Evolutionary conservation across 352 stramenopile species (phyloP).

Genomic region (Pythium pyrilobum): DNA sequence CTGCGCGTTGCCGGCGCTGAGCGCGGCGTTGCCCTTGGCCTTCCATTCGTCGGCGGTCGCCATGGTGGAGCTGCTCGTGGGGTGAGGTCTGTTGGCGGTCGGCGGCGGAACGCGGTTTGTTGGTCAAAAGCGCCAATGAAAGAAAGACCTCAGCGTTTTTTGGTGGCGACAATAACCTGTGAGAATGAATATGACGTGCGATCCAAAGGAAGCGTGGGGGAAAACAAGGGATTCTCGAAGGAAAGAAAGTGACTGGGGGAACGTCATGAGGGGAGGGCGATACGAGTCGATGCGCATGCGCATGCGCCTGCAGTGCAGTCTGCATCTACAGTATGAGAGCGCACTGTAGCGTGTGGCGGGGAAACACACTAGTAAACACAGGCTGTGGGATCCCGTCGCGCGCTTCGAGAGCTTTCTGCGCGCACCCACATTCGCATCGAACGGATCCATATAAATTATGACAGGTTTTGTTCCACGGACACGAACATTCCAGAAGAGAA

Average conservation of each 20-base stretch:
- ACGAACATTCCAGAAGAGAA: conserved; percentile 21
- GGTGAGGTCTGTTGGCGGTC: not conserved
- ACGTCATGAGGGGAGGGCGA: too few species aligned
- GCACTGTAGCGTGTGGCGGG: too few species aligned
- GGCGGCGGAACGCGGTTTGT: not conserved
- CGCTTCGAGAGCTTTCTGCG: too few species aligned
- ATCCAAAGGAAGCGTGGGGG: too few species aligned
- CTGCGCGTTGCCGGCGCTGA: conserved; percentile 91
- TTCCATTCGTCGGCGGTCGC: conserved; percentile 78
- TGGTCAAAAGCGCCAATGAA: conserved; percentile 1
- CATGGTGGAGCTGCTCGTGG: conserved; percentile 6
- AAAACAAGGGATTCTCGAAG: too few species aligned
- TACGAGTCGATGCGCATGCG: too few species aligned
- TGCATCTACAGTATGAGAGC: too few species aligned
- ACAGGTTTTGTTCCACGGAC: not conserved
- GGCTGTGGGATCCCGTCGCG: too few species aligned
- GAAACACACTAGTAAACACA: too few species aligned
- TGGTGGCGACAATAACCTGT: not conserved
- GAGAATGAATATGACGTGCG: conserved; percentile 4
- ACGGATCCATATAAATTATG: conserved; percentile 6
- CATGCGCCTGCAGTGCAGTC: too few species aligned
- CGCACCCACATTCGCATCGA: too few species aligned
- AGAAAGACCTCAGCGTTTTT: not conserved
- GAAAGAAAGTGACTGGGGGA: too few species aligned
- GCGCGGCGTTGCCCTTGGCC: conserved; percentile 93